Evolutionary conservation across 768 basidiomycete species (phyloP).

Genomic region (Gautieria morchelliformis): DNA sequence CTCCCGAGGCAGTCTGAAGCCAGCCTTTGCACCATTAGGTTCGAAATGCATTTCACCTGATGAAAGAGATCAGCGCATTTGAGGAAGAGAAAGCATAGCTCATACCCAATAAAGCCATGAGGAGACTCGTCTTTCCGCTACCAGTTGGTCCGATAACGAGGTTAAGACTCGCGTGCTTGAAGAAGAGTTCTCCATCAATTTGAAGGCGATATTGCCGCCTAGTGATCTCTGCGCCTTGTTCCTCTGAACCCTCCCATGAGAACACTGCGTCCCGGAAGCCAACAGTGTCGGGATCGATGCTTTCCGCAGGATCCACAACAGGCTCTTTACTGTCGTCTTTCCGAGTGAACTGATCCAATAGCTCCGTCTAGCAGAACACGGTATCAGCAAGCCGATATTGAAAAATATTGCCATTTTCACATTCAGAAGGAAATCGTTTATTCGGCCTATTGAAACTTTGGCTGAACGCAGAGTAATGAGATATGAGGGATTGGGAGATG

Average conservation of each 20-base stretch:
- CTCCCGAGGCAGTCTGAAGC: conserved; percentile 58
- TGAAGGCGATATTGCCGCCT: conserved; percentile 39
- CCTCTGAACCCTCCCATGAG: conserved; percentile 40
- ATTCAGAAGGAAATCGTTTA: conserved; percentile 32
- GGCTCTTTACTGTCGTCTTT: conserved; percentile 7
- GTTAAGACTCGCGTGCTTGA: conserved; percentile 33
- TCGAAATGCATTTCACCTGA: conserved; percentile 57
- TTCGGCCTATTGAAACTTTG: conserved; percentile 57
- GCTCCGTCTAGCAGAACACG: conserved; percentile 18
- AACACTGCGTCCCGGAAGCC: conserved; percentile 49
- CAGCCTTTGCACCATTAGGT: conserved; percentile 41
- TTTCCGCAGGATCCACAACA: conserved; percentile 5
- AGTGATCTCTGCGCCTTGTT: conserved; percentile 17
- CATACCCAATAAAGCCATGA: conserved; percentile 49
- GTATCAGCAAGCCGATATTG: neutral
- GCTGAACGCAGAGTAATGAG: conserved; percentile 26
- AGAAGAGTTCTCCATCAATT: conserved; percentile 43
- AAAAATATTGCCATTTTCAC: conserved; percentile 6
- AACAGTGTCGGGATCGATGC: conserved; percentile 24
- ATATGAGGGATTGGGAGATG: neutral
- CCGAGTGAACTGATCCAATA: conserved; percentile 20
- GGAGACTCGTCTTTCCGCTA: conserved; percentile 35
- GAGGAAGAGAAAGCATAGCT: neutral
- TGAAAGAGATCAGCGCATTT: neutral
- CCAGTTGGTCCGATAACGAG: conserved; percentile 13